These are phyloP conservation scores for Symbiodinium natans DNA, from an alignment of 73 alveolate genomes.

Conservation along the genomic window DNA sequence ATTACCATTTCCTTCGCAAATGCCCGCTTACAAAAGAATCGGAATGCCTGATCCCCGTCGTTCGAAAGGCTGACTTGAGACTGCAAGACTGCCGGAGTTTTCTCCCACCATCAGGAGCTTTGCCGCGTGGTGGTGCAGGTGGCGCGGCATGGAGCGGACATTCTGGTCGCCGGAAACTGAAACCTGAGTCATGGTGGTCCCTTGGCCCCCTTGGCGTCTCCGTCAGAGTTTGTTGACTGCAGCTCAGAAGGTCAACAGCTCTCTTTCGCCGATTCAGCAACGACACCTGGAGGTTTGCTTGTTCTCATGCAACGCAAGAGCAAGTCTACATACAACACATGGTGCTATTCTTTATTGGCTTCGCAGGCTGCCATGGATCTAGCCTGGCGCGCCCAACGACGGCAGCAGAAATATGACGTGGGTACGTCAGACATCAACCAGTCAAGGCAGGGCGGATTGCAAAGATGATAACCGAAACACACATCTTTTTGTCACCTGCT, in stretches of 20 bases:
- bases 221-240: neutral
- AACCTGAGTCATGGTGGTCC: neutral
- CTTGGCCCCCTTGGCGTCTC: neutral
- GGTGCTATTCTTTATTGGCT: no score
- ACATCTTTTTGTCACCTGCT: neutral
- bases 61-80: no score
- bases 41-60: no score
- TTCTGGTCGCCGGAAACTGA: neutral
- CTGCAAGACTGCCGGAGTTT: no score
- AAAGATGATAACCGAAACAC: neutral
- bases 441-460: neutral
- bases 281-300: conserved; percentile 58
- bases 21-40: no score
- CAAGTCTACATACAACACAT: no score
- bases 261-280: conserved; percentile 62
- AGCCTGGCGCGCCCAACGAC: conserved; percentile 79
- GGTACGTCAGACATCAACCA: neutral
- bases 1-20: no score
- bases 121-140: conserved; percentile 58
- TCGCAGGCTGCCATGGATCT: conserved; percentile 71
- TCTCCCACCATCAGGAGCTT: conserved; percentile 32
- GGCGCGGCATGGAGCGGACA: conserved; percentile 28
- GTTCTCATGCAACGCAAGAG: no score
- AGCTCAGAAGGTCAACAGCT: conserved; percentile 21
- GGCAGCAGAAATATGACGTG: neutral